phyloP scores from a whole-genome alignment of 768 basidiomycete species.

The Podaxis carcinomalis region DNA sequence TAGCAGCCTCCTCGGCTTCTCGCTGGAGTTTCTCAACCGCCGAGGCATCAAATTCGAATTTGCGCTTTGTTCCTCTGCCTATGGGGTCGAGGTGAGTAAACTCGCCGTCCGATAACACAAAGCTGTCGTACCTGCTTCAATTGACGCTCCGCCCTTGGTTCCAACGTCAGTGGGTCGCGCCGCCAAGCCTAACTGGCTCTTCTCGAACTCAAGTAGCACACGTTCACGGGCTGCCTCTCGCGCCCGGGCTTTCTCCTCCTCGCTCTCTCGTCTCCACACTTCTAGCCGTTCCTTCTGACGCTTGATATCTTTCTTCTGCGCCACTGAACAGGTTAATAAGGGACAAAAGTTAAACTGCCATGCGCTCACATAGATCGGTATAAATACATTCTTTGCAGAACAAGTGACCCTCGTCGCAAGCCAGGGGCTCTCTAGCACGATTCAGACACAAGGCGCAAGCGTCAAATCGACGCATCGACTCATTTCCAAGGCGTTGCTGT shows the following conservation, averaged over 20 bases:
- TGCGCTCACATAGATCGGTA: constrained; percentile 68
- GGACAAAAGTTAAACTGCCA: background rate
- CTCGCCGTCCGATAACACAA: background rate
- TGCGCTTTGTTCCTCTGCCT: constrained; percentile 72
- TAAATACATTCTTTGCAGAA: constrained; percentile 97
- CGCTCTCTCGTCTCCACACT: constrained; percentile 70
- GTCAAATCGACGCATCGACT: constrained; percentile 90
- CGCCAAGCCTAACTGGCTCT: constrained; percentile 73
- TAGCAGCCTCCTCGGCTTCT: constrained; percentile 87
- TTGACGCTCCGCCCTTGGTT: constrained; percentile 33
- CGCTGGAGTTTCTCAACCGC: constrained; percentile 66
- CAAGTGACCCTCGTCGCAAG: constrained; percentile 83
- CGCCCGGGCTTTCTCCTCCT: constrained; percentile 67
- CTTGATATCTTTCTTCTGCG: constrained; percentile 91
- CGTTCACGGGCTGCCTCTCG: constrained; percentile 79
- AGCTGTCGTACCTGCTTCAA: constrained; percentile 26
- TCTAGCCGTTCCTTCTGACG: constrained; percentile 81
- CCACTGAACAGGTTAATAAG: constrained; percentile 40
- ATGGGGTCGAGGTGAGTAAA: constrained; percentile 3
- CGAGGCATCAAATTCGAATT: constrained; percentile 77
- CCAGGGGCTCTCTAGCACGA: constrained; percentile 76
- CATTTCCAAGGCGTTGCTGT: constrained; percentile 80
- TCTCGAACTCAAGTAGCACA: constrained; percentile 87
- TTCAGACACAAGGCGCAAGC: constrained; percentile 88
- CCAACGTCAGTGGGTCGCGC: constrained; percentile 32